Evolutionary conservation across 1,139 yeast species (phyloP).

Genomic region (Oligophagozyma castellii): DNA sequence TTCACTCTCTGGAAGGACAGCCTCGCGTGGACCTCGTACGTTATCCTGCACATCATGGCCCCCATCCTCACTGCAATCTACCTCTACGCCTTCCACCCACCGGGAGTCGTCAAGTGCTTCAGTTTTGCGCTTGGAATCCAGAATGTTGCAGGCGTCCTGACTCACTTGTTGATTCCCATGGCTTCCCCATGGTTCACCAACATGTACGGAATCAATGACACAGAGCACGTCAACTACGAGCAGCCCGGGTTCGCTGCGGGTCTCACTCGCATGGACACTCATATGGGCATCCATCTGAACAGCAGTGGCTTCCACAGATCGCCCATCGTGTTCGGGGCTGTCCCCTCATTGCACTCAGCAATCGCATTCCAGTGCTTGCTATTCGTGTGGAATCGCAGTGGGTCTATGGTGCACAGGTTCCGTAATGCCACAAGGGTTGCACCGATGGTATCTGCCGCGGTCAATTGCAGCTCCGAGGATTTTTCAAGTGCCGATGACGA

Average conservation of each 20-base stretch:
- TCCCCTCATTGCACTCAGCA: conserved; percentile 55
- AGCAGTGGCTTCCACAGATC: conserved; percentile 51
- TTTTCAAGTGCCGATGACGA: no score
- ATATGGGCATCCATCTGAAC: conserved; percentile 47
- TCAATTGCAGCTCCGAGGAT: no score
- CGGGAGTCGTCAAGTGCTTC: conserved; percentile 42
- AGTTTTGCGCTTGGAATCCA: conserved; percentile 42
- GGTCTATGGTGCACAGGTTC: conserved; percentile 18
- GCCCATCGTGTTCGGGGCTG: conserved; percentile 60
- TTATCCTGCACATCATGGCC: conserved; percentile 42
- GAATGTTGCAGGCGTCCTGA: conserved; percentile 44
- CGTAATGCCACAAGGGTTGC: no score
- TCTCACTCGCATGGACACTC: conserved; percentile 46
- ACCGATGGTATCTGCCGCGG: no score
- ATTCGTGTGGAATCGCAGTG: conserved; percentile 26
- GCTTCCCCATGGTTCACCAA: conserved; percentile 67
- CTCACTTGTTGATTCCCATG: conserved; percentile 48
- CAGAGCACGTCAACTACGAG: conserved; percentile 36
- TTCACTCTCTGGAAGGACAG: conserved; percentile 34
- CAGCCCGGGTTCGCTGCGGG: conserved; percentile 64
- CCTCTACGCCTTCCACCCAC: conserved; percentile 53
- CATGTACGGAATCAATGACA: conserved; percentile 39
- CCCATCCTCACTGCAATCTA: conserved; percentile 53
- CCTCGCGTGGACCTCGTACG: conserved; percentile 48
- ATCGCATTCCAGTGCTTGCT: conserved; percentile 44